phyloP scores from a whole-genome alignment of 2,329 filamentous ascomycete species.

The Beauveria scarabaeidicola region DNA sequence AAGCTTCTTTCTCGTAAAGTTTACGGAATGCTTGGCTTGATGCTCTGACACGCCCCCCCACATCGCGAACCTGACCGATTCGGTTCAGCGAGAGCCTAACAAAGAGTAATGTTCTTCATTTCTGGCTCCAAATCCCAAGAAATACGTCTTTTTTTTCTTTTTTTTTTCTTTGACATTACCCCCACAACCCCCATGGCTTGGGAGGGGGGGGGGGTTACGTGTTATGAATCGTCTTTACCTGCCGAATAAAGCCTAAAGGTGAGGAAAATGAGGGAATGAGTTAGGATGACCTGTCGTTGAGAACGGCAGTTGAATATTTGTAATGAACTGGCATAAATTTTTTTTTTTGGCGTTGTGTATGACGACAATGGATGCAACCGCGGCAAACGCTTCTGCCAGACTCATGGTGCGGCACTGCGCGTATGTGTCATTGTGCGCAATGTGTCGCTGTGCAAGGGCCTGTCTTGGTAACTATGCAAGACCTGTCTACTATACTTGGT shows the following conservation, averaged over 20 bases:
- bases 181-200: not conserved
- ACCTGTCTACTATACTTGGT: too few species aligned
- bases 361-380: not conserved
- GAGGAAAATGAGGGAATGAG: not conserved
- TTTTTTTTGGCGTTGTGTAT: not conserved
- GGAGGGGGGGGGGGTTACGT: not conserved
- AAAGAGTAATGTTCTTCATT: too few species aligned
- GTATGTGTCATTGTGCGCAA: too few species aligned
- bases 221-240: not conserved
- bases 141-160: too few species aligned
- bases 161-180: too few species aligned
- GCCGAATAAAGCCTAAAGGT: not conserved
- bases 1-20: not conserved
- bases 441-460: too few species aligned
- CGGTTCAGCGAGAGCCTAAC: not conserved
- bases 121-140: too few species aligned
- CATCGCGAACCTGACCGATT: not conserved
- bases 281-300: too few species aligned
- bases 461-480: too few species aligned
- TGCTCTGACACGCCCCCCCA: not conserved
- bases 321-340: not conserved
- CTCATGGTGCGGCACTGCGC: too few species aligned
- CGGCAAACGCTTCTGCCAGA: not conserved
- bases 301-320: not conserved
- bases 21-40: not conserved